A percentile compares a stretch with the other conserved stretches of the same genome.
These are phyloP conservation scores for Hypericum perforatum DNA, from an alignment of 345 rosid genomes.

Conservation along the genomic window DNA sequence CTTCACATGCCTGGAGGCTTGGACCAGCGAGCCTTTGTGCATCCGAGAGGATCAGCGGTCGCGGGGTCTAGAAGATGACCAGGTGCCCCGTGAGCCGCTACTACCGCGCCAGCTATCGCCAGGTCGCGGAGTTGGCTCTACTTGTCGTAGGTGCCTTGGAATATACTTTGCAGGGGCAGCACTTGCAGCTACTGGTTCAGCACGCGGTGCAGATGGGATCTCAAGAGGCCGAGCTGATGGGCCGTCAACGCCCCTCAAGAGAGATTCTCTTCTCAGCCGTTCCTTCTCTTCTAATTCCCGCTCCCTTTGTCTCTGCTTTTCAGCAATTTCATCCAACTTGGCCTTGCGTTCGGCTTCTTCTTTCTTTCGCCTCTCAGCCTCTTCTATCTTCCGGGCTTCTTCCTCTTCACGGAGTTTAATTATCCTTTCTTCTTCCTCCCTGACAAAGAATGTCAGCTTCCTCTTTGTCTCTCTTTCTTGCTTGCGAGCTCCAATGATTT, in stretches of 20 bases:
- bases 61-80: conserved; percentile 35
- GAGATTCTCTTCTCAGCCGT: conserved; percentile 47
- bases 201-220: conserved; percentile 25
- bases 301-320: conserved; percentile 87
- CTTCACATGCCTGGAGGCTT: not conserved
- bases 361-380: conserved; percentile 66
- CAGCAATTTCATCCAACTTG: conserved; percentile 79
- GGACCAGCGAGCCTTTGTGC: not conserved
- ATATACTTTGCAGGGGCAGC: conserved; percentile 54
- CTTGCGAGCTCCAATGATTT: conserved; percentile 48
- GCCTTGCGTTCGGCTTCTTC: conserved; percentile 80
- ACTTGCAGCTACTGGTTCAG: conserved; percentile 18
- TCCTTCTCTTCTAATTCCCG: conserved; percentile 74
- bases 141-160: conserved; percentile 38
- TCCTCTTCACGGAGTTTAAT: conserved; percentile 70
- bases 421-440: conserved; percentile 55
- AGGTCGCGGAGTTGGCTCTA: conserved; percentile 20
- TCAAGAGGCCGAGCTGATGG: conserved; percentile 30
- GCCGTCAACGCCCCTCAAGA: conserved; percentile 35
- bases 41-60: not conserved
- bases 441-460: conserved; percentile 58
- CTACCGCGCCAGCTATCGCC: conserved; percentile 52
- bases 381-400: conserved; percentile 77
- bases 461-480: conserved; percentile 65
- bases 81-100: conserved; percentile 32